These are phyloP conservation scores for Catenaria anguillulae DNA, from an alignment of 371 early-diverging fungal genomes.

Conservation along the genomic window DNA sequence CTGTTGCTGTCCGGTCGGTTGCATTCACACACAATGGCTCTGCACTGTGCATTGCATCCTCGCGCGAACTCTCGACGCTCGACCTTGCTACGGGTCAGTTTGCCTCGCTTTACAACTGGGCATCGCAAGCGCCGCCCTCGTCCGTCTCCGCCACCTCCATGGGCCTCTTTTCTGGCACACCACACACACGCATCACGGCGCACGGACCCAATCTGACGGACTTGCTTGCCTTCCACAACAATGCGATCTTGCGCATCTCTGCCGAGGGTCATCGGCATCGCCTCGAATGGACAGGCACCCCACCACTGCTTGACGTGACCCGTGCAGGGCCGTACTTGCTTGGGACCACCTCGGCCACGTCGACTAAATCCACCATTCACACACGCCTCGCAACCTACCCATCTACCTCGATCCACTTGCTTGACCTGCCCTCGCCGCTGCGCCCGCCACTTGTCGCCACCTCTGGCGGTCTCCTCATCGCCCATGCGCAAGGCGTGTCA, in stretches of 20 bases:
- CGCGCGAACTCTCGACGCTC: not conserved
- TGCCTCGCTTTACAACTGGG: not conserved
- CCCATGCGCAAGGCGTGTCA: no score
- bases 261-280: no score
- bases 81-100: not conserved
- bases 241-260: not conserved
- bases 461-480: no score
- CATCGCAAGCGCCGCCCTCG: not conserved
- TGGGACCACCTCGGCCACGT: not conserved
- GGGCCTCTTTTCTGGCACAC: not conserved
- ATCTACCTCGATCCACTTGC: no score
- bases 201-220: not conserved
- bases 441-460: no score
- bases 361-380: no score
- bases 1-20: not conserved
- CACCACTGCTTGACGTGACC: not conserved
- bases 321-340: not conserved
- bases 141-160: not conserved
- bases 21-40: not conserved
- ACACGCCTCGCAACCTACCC: no score
- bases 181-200: not conserved
- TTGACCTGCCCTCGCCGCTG: no score
- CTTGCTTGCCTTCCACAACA: not conserved
- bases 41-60: not conserved
- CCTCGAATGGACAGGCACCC: no score